These are phyloP conservation scores for Ophiostoma fasciatum DNA, from an alignment of 2,329 filamentous ascomycete genomes.

Conservation along the genomic window DNA sequence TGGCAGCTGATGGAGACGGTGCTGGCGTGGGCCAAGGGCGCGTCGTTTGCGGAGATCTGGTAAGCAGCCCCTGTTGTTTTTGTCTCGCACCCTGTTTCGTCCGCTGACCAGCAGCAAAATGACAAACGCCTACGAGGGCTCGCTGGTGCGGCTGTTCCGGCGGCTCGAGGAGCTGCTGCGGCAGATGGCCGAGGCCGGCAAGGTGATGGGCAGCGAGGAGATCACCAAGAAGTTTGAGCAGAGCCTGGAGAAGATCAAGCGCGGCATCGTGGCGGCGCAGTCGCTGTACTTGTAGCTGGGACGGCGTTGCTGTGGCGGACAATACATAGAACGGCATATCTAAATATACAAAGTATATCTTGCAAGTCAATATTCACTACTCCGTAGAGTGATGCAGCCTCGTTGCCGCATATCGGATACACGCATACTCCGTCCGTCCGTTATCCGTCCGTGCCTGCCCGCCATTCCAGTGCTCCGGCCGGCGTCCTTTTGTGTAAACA, in stretches of 20 bases:
- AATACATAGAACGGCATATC: no score
- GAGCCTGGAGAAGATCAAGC: constrained; percentile 68
- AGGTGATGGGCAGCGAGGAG: constrained; percentile 97
- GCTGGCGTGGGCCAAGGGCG: constrained; percentile 78
- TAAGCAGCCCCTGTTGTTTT: constrained; percentile 32
- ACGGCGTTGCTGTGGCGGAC: no score
- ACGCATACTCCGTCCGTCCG: no score
- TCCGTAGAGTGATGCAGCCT: no score
- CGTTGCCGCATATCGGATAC: no score
- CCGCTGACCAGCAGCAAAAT: constrained; percentile 54
- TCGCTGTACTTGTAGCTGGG: constrained; percentile 81
- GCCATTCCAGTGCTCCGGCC: no score
- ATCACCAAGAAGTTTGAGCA: constrained; percentile 84
- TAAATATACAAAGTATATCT: no score
- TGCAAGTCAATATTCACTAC: no score
- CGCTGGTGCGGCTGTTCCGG: constrained; percentile 88
- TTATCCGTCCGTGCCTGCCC: no score
- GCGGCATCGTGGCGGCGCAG: constrained; percentile 91
- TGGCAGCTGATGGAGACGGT: constrained; percentile 97
- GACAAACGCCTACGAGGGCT: constrained; percentile 96
- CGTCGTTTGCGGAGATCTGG: constrained; percentile 88
- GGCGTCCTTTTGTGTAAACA: no score
- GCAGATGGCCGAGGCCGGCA: constrained; percentile 89
- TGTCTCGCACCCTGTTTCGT: neutral
- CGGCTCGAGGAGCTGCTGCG: constrained; percentile 85